A percentile compares a stretch with the other conserved stretches of the same genome.
phyloP scores from a whole-genome alignment of 2,329 filamentous ascomycete species.

The Orbilia blumenaviensis region DNA sequence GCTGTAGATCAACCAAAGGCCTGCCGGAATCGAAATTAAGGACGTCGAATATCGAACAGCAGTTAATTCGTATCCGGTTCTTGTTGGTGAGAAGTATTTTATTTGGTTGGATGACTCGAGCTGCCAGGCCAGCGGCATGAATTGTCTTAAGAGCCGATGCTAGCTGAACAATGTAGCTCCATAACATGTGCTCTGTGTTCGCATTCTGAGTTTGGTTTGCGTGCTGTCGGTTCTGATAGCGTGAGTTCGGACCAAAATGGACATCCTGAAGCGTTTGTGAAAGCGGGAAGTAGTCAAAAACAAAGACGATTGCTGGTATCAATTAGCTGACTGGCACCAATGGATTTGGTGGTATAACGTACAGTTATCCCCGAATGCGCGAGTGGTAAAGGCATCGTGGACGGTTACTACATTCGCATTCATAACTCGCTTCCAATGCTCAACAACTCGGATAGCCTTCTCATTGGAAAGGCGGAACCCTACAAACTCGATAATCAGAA shows the following conservation, averaged over 20 bases:
- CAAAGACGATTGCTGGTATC: constrained; percentile 76
- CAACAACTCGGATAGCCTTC: constrained; percentile 83
- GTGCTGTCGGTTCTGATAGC: constrained; percentile 52
- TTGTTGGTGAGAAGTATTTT: constrained; percentile 92
- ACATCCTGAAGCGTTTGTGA: constrained; percentile 89
- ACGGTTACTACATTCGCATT: constrained; percentile 85
- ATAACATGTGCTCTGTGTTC: constrained; percentile 78
- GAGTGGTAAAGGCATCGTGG: constrained; percentile 90
- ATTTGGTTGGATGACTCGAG: constrained; percentile 82
- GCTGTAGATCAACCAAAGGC: constrained; percentile 78
- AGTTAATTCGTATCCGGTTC: constrained; percentile 86
- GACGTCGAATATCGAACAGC: constrained; percentile 88
- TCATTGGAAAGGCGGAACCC: constrained; percentile 89
- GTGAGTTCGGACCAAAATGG: constrained; percentile 68
- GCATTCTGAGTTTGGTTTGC: constrained; percentile 62
- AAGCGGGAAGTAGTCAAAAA: constrained; percentile 90
- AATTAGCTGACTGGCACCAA: background rate
- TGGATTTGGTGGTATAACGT: constrained; percentile 39
- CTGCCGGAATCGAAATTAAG: constrained; percentile 79
- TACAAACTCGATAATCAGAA: constrained; percentile 57
- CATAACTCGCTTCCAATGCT: constrained; percentile 86
- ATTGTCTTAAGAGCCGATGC: constrained; percentile 87
- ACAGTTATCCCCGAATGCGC: constrained; percentile 89
- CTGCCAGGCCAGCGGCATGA: constrained; percentile 81
- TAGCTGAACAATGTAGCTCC: constrained; percentile 92